phyloP scores from a whole-genome alignment of 176 grass and related monocot genomes.

The Phoenix dactylifera region DNA sequence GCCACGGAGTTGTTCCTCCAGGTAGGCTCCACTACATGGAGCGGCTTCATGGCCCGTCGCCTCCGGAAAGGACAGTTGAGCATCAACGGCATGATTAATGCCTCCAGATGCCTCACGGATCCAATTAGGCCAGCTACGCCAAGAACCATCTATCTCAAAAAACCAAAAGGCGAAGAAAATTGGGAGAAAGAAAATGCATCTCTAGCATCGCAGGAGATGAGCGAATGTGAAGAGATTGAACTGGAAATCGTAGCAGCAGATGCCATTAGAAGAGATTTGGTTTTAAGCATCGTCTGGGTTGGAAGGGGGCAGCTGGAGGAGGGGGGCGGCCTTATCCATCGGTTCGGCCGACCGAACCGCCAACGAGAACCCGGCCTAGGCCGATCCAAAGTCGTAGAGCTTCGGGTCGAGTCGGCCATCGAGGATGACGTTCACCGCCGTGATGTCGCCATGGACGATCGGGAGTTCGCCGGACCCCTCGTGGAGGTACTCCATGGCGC shows the following conservation, averaged over 20 bases:
- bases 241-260: slow-evolving; percentile 34
- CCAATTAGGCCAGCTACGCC: slow-evolving; percentile 37
- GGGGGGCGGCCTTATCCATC: background rate
- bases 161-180: background rate
- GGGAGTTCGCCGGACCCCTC: slow-evolving; percentile 11
- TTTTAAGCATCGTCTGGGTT: too few relatives aligned
- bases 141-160: background rate
- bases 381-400: slow-evolving; percentile 83
- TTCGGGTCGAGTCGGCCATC: slow-evolving; percentile 11
- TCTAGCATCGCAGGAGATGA: slow-evolving; percentile 51
- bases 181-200: slow-evolving; percentile 14
- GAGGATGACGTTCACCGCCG: slow-evolving; percentile 78
- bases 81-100: slow-evolving; percentile 3
- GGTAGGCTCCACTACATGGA: slow-evolving; percentile 41
- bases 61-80: background rate
- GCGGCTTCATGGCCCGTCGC: slow-evolving; percentile 39
- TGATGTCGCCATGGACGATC: slow-evolving; percentile 75
- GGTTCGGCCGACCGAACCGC: slow-evolving; percentile 22
- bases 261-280: slow-evolving; percentile 32
- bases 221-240: slow-evolving; percentile 51
- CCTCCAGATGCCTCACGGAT: slow-evolving; percentile 36
- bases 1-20: slow-evolving; percentile 36
- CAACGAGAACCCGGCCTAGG: slow-evolving; percentile 65
- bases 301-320: too few relatives aligned
- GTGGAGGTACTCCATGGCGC: slow-evolving; percentile 73